Percentiles rank a stretch among this genome's conserved stretches.
Conservation (phyloP, 2,329 filamentous ascomycete species). For the Pyricularia sp. region DNA sequence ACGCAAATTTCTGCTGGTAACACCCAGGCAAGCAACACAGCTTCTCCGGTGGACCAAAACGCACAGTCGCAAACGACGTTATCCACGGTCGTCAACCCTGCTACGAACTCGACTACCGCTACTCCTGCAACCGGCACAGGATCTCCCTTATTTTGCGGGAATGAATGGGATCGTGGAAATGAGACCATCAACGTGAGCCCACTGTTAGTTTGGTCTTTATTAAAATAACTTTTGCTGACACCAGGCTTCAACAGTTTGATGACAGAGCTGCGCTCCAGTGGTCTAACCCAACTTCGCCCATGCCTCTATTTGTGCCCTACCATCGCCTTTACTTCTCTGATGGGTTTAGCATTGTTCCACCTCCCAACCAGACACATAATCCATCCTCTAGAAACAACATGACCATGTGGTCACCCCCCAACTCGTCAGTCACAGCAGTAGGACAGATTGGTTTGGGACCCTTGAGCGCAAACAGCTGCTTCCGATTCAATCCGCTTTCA, state of each 20-base stretch:
- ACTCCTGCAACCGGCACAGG: background rate
- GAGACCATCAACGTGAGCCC: constrained; percentile 11
- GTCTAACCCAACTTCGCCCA: constrained; percentile 3
- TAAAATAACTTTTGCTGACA: background rate
- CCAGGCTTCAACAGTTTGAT: constrained; percentile 12
- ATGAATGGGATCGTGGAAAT: constrained; percentile 6
- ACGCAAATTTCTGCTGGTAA: background rate
- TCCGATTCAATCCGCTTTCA: constrained; percentile 27
- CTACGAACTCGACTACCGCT: background rate
- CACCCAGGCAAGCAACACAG: background rate
- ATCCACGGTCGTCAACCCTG: background rate
- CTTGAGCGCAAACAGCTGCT: constrained; percentile 14
- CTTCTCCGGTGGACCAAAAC: background rate
- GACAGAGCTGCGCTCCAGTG: constrained; percentile 7
- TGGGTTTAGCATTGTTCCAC: constrained; percentile 22
- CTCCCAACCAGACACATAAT: constrained; percentile 11
- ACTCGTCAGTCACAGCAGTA: constrained; percentile 9
- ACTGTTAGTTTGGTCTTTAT: background rate
- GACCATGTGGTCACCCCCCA: constrained; percentile 4
- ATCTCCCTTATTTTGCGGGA: constrained; percentile 6
- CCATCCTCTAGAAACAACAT: constrained; percentile 15
- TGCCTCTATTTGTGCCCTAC: constrained; percentile 14
- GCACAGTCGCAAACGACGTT: background rate
- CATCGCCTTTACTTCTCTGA: constrained; percentile 23
- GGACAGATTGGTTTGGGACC: constrained; percentile 17